Evolutionary conservation across 2,329 filamentous ascomycete species (phyloP), one percentile per base, ranked within the genome.

Genomic region (Exophiala phaeomuriformis): DNA sequence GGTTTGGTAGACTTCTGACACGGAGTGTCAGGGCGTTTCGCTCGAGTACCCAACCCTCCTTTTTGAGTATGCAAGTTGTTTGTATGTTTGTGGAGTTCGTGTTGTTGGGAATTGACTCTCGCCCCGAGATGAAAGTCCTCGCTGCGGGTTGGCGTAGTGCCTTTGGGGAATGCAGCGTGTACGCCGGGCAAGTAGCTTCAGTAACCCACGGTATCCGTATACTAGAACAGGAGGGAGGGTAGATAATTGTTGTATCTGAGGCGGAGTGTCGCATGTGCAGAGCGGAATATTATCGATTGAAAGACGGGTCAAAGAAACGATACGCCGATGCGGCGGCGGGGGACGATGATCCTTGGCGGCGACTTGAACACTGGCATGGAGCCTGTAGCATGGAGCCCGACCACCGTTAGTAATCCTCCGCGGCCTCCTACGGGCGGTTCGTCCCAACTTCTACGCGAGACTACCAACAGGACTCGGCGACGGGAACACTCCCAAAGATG

Each of bases 401-500:
- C 19, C 19, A 1, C 19, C 19, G 19, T 19, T 35, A 35, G 5
- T 35, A 35, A 35, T 35, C 33, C 19, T 19, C 19, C 19, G 19
- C 19, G 19, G 19, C 19, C 19, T 19, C 19, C 19, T 19, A 19
- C 19, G 5, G 33, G 10, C 10, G 33, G 33, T 35, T 10, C 33
- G 6, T 35, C 33, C 33, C 33, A 35, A 35, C 19, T 19, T 19
- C 19, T 19, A 19, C 19, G 19, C 19, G 19, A 19, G 19, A 19
- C 19, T 19, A 19, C 19, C 19, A 19, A 19, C 19, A 19, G 19
- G 19, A 19, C 19, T 19, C 2, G 19, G 19, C 19, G 19, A 19
- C 19, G 19, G 19, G n/a, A 12, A n/a, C 30, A 8, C 42, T 10
- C 39, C 29, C 31, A 36, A 51, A 35, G 7, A 58, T 58, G 55